Evolutionary conservation across 2,329 filamentous ascomycete species (phyloP).

Genomic region (Calonectria honghensis): DNA sequence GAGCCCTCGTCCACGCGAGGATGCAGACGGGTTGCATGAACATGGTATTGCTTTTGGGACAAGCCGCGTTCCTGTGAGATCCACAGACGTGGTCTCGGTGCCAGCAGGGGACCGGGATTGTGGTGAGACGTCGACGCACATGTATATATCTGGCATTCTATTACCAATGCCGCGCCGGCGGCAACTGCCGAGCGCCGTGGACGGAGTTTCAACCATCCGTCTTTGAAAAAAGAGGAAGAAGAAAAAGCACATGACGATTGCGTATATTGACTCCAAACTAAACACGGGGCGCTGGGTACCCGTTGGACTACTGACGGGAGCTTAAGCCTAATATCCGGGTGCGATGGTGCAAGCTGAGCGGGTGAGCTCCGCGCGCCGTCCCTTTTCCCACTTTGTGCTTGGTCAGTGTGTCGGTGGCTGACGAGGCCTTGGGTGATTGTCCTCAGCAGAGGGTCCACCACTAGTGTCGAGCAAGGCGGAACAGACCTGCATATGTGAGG

Average conservation of each 20-base stretch:
- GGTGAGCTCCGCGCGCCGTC: neutral
- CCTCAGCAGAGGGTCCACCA: neutral
- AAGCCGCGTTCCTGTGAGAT: constrained; percentile 6
- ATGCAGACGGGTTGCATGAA: constrained; percentile 16
- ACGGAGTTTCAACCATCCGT: neutral
- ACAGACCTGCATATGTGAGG: neutral
- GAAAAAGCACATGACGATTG: neutral
- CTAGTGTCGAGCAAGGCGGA: neutral
- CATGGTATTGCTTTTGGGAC: constrained; percentile 20
- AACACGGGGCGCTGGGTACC: neutral
- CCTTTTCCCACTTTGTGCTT: neutral
- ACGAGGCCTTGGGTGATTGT: constrained; percentile 10
- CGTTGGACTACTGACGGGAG: neutral
- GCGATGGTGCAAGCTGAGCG: neutral
- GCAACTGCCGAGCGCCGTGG: neutral
- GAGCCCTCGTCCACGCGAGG: neutral
- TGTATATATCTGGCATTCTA: neutral
- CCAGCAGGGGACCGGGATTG: neutral
- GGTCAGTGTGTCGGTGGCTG: constrained; percentile 7
- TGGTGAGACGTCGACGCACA: neutral
- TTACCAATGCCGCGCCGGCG: neutral
- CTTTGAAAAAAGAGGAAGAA: neutral
- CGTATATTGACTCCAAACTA: neutral
- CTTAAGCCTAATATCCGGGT: neutral
- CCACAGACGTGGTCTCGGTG: constrained; percentile 25